phyloP scores from a whole-genome alignment of 2,329 filamentous ascomycete genomes.

The Cercospora sp. region DNA sequence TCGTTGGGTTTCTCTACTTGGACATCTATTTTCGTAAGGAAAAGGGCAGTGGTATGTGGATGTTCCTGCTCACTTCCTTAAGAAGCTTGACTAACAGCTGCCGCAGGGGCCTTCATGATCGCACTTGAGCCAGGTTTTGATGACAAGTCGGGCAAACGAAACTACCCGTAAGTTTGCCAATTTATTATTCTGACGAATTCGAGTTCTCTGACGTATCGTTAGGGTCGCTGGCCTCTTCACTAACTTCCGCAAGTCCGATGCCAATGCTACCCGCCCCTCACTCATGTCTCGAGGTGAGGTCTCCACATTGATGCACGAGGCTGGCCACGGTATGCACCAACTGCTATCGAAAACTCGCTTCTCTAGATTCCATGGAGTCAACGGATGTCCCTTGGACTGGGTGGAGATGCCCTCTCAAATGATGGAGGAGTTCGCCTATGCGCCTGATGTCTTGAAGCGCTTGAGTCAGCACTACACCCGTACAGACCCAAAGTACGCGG shows the following conservation, averaged over 20 bases:
- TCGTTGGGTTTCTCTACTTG: constrained; percentile 22
- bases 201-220: no score
- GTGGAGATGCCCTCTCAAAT: constrained; percentile 13
- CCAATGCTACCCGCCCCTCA: constrained; percentile 3
- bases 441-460: constrained; percentile 10
- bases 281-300: constrained; percentile 11
- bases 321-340: constrained; percentile 23
- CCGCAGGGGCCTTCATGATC: no score
- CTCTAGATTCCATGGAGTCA: constrained; percentile 1
- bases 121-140: no score
- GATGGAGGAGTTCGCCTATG: constrained; percentile 20
- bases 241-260: constrained; percentile 9
- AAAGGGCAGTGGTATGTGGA: no score
- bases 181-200: no score
- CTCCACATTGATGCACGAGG: constrained; percentile 14
- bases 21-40: no score
- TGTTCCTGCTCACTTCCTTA: no score
- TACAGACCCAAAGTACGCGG: not conserved
- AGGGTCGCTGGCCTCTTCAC: constrained; percentile 1
- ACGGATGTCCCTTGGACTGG: constrained; percentile 14
- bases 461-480: constrained; percentile 21
- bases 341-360: constrained; percentile 8
- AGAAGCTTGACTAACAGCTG: no score
- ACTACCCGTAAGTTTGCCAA: no score
- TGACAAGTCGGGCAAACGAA: no score